Percentiles rank a stretch among this genome's conserved stretches.
Evolutionary conservation across 2,329 filamentous ascomycete species (phyloP).

Genomic region (Botrytis fabae): DNA sequence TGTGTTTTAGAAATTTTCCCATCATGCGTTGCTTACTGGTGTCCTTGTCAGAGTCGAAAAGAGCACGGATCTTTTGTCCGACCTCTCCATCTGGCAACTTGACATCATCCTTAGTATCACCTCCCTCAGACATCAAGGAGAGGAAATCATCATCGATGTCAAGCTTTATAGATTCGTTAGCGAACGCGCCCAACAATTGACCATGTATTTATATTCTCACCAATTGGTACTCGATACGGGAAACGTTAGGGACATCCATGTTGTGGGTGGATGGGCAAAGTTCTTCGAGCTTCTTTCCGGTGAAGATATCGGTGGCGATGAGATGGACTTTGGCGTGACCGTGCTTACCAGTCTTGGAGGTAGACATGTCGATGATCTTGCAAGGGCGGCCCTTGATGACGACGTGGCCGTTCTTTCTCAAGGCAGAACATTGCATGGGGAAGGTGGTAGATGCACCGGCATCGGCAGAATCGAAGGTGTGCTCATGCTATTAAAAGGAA

Average conservation of each 20-base stretch:
- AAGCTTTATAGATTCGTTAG: slow-evolving; percentile 56
- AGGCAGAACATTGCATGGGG: slow-evolving; percentile 99
- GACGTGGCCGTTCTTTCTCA: slow-evolving; percentile 99
- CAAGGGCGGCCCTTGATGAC: slow-evolving; percentile 98
- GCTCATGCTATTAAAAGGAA: slow-evolving; percentile 38
- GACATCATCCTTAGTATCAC: slow-evolving; percentile 91
- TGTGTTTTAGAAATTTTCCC: background rate
- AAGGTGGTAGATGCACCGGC: slow-evolving; percentile 92
- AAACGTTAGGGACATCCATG: slow-evolving; percentile 97
- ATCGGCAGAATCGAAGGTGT: slow-evolving; percentile 90
- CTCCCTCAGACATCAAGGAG: slow-evolving; percentile 85
- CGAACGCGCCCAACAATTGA: background rate
- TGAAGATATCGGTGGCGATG: slow-evolving; percentile 98
- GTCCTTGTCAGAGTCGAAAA: slow-evolving; percentile 90
- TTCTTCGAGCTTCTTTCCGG: slow-evolving; percentile 98
- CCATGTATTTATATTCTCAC: slow-evolving; percentile 63
- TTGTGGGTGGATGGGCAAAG: slow-evolving; percentile 96
- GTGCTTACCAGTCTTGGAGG: slow-evolving; percentile 99
- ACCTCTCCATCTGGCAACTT: slow-evolving; percentile 87
- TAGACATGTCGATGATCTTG: slow-evolving; percentile 99
- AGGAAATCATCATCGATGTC: slow-evolving; percentile 96
- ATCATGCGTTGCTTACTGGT: slow-evolving; percentile 68
- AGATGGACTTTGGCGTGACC: slow-evolving; percentile 99
- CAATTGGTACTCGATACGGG: slow-evolving; percentile 87
- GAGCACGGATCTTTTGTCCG: slow-evolving; percentile 80